Evolutionary conservation across 768 basidiomycete species (phyloP).

Genomic region (Lyophyllum atratum): DNA sequence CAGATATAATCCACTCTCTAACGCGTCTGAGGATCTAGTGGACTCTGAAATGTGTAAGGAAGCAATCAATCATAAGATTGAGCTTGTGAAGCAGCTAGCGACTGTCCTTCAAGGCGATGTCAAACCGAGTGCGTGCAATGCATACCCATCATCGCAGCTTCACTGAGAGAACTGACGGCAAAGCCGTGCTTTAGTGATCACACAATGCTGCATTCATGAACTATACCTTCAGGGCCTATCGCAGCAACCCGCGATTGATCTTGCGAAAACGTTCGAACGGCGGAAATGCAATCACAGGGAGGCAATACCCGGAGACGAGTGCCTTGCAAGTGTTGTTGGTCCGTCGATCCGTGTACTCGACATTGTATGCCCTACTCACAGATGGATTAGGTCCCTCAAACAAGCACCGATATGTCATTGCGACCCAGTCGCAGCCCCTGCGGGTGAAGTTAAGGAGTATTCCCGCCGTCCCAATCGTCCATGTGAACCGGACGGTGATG

Average conservation of each 20-base stretch:
- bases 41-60: constrained; percentile 83
- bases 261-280: constrained; percentile 92
- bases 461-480: constrained; percentile 87
- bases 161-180: constrained; percentile 35
- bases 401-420: constrained; percentile 90
- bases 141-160: constrained; percentile 1
- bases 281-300: constrained; percentile 94
- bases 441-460: constrained; percentile 69
- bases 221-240: constrained; percentile 82
- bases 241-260: constrained; percentile 76
- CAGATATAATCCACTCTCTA: constrained; percentile 14
- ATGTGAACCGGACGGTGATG: constrained; percentile 91
- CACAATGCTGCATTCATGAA: constrained; percentile 95
- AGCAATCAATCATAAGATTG: constrained; percentile 68
- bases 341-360: constrained; percentile 20
- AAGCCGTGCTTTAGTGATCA: constrained; percentile 83
- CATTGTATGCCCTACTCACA: background rate
- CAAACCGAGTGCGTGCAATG: constrained; percentile 79
- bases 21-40: constrained; percentile 43
- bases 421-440: constrained; percentile 78
- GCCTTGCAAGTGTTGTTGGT: constrained; percentile 83
- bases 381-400: constrained; percentile 66
- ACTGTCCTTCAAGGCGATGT: constrained; percentile 83
- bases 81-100: constrained; percentile 73
- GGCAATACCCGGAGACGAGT: constrained; percentile 82